Evolutionary conservation across 2,329 filamentous ascomycete genomes (phyloP).

Genomic region (Gyromitra esculenta): DNA sequence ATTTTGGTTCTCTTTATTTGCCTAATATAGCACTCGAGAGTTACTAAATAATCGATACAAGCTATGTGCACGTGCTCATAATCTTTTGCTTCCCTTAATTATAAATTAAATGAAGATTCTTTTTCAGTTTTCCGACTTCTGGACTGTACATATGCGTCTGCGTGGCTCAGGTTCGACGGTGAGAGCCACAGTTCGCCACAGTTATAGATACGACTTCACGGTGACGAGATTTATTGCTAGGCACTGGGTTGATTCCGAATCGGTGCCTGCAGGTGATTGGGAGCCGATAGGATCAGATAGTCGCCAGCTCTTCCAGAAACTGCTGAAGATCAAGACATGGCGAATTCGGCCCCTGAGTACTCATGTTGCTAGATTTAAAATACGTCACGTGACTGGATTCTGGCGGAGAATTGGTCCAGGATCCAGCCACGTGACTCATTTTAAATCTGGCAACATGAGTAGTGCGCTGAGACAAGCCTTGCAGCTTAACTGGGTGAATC

Average conservation of each 20-base stretch:
- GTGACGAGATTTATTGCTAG: background rate
- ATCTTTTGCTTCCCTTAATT: background rate
- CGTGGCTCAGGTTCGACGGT: background rate
- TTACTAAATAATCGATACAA: background rate
- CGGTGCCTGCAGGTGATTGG: background rate
- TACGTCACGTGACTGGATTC: background rate
- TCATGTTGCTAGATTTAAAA: background rate
- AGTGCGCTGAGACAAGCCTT: slow-evolving; percentile 5
- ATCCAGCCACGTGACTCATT: too few relatives aligned
- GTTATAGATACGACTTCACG: background rate
- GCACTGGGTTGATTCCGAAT: background rate
- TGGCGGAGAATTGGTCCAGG: background rate
- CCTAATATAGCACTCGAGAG: too few relatives aligned
- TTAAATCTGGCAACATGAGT: background rate
- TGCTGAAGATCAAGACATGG: background rate
- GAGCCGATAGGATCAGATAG: background rate
- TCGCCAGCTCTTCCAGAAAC: background rate
- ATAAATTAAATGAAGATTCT: too few relatives aligned
- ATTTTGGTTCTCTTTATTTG: background rate
- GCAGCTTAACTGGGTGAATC: background rate
- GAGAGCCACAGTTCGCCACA: background rate
- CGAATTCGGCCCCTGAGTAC: background rate
- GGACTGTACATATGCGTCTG: background rate
- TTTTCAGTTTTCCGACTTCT: too few relatives aligned
- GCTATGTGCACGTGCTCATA: background rate